Conservation (phyloP, 2,329 filamentous ascomycete genomes). For the Penicillium sp. region DNA sequence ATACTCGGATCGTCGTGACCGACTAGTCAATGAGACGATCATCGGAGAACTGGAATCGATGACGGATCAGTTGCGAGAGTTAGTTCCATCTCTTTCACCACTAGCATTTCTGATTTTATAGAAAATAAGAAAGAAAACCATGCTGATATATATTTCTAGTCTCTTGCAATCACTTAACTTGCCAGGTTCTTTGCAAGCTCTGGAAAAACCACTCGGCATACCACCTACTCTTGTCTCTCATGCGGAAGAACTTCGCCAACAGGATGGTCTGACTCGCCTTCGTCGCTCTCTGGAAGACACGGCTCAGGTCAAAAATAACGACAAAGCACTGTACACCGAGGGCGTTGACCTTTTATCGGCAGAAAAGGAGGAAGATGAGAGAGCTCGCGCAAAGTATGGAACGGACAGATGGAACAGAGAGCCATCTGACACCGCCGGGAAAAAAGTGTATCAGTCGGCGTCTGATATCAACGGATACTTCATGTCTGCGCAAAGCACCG, state of each 20-base stretch:
- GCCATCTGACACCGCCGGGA: conserved; percentile 64
- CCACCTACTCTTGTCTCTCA: conserved; percentile 82
- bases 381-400: conserved; percentile 71
- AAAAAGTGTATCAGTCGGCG: conserved; percentile 70
- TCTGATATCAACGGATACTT: conserved; percentile 85
- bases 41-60: conserved; percentile 79
- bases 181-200: conserved; percentile 85
- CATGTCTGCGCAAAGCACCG: conserved; percentile 63
- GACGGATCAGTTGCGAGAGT: conserved; percentile 73
- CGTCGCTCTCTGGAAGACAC: conserved; percentile 81
- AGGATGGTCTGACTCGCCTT: conserved; percentile 75
- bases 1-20: conserved; percentile 85
- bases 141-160: conserved; percentile 21
- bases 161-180: conserved; percentile 77
- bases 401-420: conserved; percentile 79
- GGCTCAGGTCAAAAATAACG: conserved; percentile 78
- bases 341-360: conserved; percentile 71
- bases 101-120: background rate
- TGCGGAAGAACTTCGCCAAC: conserved; percentile 88
- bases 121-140: background rate
- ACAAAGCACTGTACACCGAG: conserved; percentile 75
- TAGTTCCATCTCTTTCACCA: conserved; percentile 22
- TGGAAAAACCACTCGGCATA: conserved; percentile 89
- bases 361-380: conserved; percentile 80
- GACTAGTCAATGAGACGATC: conserved; percentile 83